Base-by-base conservation (phyloP, 164 flowering plant genomes). In the Vitis riparia region DNA sequence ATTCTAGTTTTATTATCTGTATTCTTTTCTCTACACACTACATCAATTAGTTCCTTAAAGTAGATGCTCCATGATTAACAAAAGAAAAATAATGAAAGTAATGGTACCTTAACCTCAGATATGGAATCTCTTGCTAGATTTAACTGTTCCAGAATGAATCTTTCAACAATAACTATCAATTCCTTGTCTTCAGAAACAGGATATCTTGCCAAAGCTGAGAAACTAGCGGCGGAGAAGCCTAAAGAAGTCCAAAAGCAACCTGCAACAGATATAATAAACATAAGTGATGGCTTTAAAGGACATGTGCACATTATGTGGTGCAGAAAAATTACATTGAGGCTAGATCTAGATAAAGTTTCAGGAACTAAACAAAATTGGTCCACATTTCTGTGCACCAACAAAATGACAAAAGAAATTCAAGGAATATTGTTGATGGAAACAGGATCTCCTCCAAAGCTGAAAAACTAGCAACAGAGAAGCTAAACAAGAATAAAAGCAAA, bases 171-270 rank as follows among this genome's bases (percentile, higher is more conserved):
- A 67, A 50, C 62, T 76, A 77, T 76, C 55, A 80, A 56, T 37
- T 55, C 75, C 67, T 85, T 78, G 67, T 84, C 82, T 51, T 23
- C 75, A 27, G 65, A 44, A 47, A 75, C 32, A 68, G 86, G 84
- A 69, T 74, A 67, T 75, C 71, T 86, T 61, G 77, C 68, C 74
- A 95, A 66, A 69, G 81, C 78, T 63, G 82, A 77, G 70, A 81
- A 80, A 75, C 72, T 68, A 56, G 85, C 73, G 71, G 83, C 82
- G 23, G 84, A 84, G 78, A 86, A 86, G 68, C 72, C 72, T 76
- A 75, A 93, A 73, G 50, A 82, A 59, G 58, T 85, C 86, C 78
- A 84, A 74, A 65, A 95, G 86, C 75, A 95, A 77, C 99, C 99
- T 93, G 94, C 86, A 83, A 72, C 63, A 76, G 49, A 15, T 12